phyloP scores from a whole-genome alignment of 352 stramenopile genomes.

The Globisporangium okanoganense region DNA sequence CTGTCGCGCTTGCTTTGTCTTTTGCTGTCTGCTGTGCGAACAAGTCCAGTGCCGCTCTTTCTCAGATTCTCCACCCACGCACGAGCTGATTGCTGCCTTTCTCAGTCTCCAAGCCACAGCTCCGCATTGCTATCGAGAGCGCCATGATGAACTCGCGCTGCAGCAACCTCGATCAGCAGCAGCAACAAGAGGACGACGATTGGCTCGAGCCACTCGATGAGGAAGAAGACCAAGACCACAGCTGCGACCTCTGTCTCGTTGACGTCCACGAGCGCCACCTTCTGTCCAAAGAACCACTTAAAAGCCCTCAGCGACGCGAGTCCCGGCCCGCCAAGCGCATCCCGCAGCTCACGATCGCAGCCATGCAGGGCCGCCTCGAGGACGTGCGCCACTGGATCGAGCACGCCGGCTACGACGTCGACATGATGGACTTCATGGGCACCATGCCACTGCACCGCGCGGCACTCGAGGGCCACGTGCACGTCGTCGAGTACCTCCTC shows the following conservation, averaged over 20 bases:
- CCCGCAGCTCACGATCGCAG: slow-evolving; percentile 12
- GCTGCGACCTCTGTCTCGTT: slow-evolving; percentile 2
- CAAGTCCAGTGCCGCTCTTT: not conserved
- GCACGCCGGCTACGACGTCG: slow-evolving; percentile 14
- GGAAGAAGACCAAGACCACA: not conserved
- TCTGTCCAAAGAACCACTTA: not conserved
- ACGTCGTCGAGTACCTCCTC: slow-evolving; percentile 27
- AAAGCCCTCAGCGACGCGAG: not conserved
- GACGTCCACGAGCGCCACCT: not conserved
- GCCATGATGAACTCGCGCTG: slow-evolving; percentile 7
- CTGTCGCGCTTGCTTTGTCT: no score
- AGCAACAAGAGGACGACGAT: not conserved
- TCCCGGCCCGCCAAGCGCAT: not conserved
- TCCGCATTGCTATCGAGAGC: not conserved
- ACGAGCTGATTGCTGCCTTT: not conserved
- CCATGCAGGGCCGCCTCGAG: slow-evolving; percentile 17
- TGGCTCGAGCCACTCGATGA: not conserved
- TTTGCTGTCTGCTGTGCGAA: not conserved
- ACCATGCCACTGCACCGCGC: slow-evolving; percentile 17
- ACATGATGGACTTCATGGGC: slow-evolving; percentile 13
- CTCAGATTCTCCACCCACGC: not conserved
- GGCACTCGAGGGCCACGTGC: slow-evolving; percentile 19
- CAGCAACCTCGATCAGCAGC: not conserved
- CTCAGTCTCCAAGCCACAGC: not conserved
- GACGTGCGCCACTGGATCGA: slow-evolving; percentile 23